Evolutionary conservation across 441 rosid genomes (phyloP), one percentile per base, ranked within the genome.

Genomic region (Bruguiera hainesii): DNA sequence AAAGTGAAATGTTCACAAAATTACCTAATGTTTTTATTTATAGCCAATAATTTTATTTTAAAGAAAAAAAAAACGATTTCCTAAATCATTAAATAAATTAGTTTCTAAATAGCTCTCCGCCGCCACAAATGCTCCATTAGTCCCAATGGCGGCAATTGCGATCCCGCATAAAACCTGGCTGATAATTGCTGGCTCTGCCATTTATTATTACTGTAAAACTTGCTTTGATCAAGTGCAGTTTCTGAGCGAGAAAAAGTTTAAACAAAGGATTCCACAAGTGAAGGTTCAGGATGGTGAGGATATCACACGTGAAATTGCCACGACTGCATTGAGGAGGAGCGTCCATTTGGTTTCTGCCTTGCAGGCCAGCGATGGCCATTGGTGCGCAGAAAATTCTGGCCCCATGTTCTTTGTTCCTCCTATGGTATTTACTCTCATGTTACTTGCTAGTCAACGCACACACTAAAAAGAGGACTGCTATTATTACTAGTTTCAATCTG

Each of bases 291-390:
- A 70, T 11, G 63, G 29, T 6, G 73, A 63, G 39, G 25, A 70
- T 9, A 56, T 70, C 6, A 55, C 68, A 3, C 3, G 1, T 1
- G 68, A 63, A 63, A 30, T 7, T 0, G 73, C 61, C n/a, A 37
- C 74, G 25, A 28, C 65, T 1, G 66, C 71, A 6, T 20, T 72
- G 13, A 37, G 48, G 30, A 65, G 75, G 31, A 31, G 35, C 28
- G 57, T 60, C 15, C 61, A n/a, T 23, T 29, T 51, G 5, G 33
- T 65, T 8, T 60, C 66, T 6, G 66, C 75, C 1, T n/a, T 72
- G 10, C 75, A 72, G 57, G 66, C 69, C 3, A 30, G 67, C 33
- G 75, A 72, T 23, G 68, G 68, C n/a, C 68, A 65, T 25, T 65
- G 68, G 68, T 18, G 29, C 2, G 73, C 67, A 0, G 67, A 69